Percentiles rank a stretch among this genome's conserved stretches.
Conservation (phyloP, 2,329 filamentous ascomycete genomes). For the Aspergillus flavus region DNA sequence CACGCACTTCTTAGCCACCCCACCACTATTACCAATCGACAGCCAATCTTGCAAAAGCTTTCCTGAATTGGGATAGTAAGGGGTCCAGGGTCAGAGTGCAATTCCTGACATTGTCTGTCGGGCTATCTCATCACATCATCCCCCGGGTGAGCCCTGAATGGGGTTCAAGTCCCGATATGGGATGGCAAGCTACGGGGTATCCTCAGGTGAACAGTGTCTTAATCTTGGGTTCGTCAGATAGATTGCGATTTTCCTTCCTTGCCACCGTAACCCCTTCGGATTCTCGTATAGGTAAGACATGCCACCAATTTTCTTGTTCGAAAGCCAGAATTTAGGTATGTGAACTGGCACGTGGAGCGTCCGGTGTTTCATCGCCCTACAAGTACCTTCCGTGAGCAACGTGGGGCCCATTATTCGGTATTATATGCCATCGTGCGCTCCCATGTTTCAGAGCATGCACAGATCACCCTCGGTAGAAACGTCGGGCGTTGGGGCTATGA, state of each 20-base stretch:
- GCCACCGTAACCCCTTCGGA: not conserved
- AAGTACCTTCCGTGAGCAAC: not conserved
- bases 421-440: not conserved
- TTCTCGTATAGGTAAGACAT: not conserved
- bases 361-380: not conserved
- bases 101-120: not conserved
- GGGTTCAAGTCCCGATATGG: not conserved
- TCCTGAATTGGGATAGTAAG: not conserved
- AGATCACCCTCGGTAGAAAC: not conserved
- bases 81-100: not conserved
- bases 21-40: not conserved
- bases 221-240: not conserved
- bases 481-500: not conserved
- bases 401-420: not conserved
- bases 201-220: not conserved
- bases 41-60: too few relatives aligned
- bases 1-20: not conserved
- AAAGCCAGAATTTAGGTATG: not conserved
- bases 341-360: not conserved
- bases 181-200: not conserved
- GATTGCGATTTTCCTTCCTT: not conserved
- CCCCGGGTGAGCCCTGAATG: not conserved
- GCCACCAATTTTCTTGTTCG: not conserved
- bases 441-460: not conserved
- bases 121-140: not conserved